These are phyloP conservation scores for Chrysoporthe puriensis DNA, from an alignment of 2,329 filamentous ascomycete species.

Conservation along the genomic window DNA sequence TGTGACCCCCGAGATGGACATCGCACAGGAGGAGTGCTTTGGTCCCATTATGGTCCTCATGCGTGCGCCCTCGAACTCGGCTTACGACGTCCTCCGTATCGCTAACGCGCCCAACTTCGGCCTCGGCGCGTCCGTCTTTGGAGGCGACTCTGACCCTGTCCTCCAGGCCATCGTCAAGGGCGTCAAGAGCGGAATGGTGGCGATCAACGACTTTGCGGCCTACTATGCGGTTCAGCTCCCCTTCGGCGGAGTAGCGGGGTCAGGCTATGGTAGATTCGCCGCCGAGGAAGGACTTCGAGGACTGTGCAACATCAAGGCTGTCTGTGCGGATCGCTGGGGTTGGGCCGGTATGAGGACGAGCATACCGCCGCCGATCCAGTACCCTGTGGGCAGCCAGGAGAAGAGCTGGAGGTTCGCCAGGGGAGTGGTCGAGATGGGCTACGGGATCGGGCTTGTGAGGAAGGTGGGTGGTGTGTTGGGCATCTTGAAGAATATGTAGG, in stretches of 20 bases:
- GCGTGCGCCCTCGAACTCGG: slow-evolving; percentile 65
- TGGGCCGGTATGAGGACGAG: slow-evolving; percentile 69
- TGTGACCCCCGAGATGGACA: slow-evolving; percentile 81
- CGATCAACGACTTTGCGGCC: slow-evolving; percentile 92
- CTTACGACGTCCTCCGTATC: slow-evolving; percentile 69
- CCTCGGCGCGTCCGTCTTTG: slow-evolving; percentile 88
- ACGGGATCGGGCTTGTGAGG: slow-evolving; percentile 46
- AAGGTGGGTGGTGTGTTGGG: slow-evolving; percentile 34
- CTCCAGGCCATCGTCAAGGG: slow-evolving; percentile 67
- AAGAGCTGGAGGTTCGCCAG: slow-evolving; percentile 68
- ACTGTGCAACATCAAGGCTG: slow-evolving; percentile 84
- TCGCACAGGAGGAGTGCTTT: slow-evolving; percentile 91
- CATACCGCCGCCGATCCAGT: slow-evolving; percentile 80
- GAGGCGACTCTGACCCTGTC: slow-evolving; percentile 62
- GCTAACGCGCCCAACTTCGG: slow-evolving; percentile 86
- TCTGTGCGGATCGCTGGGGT: slow-evolving; percentile 75
- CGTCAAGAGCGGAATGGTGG: slow-evolving; percentile 85
- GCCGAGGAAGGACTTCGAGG: slow-evolving; percentile 85
- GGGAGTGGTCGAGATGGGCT: slow-evolving; percentile 65
- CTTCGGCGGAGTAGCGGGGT: slow-evolving; percentile 89
- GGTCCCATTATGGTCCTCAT: slow-evolving; percentile 88
- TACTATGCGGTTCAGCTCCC: slow-evolving; percentile 94
- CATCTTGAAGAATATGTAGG: slow-evolving; percentile 36
- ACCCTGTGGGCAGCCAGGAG: slow-evolving; percentile 72
- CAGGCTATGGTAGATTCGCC: slow-evolving; percentile 90